Percentiles rank a stretch among this genome's conserved stretches.
Conservation (phyloP, 2,329 filamentous ascomycete species). For the Sporothrix humicola region DNA sequence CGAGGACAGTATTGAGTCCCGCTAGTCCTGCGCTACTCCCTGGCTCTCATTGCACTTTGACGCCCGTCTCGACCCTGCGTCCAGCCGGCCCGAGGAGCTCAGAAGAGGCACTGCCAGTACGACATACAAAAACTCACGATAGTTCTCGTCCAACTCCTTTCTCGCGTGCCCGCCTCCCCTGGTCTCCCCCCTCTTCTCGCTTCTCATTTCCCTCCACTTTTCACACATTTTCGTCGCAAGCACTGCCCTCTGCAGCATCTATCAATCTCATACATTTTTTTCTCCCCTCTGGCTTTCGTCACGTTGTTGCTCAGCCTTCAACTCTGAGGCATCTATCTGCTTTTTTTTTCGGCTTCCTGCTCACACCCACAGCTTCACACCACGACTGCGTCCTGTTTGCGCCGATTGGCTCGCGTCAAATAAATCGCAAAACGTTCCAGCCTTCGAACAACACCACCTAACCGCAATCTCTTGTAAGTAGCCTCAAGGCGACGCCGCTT, state of each 20-base stretch:
- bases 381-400: slow-evolving; percentile 30
- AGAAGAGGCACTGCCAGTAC: neutral
- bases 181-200: neutral
- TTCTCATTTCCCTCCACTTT: neutral
- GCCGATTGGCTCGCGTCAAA: slow-evolving; percentile 30
- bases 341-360: slow-evolving; percentile 4
- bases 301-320: neutral
- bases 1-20: slow-evolving; percentile 25
- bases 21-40: slow-evolving; percentile 31
- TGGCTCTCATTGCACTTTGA: slow-evolving; percentile 14
- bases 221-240: neutral
- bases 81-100: slow-evolving; percentile 16
- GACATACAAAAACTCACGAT: slow-evolving; percentile 30
- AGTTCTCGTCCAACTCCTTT: neutral
- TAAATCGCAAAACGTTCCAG: slow-evolving; percentile 9
- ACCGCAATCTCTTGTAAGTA: slow-evolving; percentile 10
- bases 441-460: slow-evolving; percentile 2
- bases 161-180: neutral
- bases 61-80: slow-evolving; percentile 12
- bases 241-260: neutral
- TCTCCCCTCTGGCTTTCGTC: neutral
- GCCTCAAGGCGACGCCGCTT: neutral
- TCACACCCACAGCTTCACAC: slow-evolving; percentile 24
- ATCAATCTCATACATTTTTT: neutral
- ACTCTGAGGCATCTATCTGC: neutral